These are phyloP conservation scores for Penicillium taxi DNA, from an alignment of 495 filamentous ascomycete species.

Conservation along the genomic window DNA sequence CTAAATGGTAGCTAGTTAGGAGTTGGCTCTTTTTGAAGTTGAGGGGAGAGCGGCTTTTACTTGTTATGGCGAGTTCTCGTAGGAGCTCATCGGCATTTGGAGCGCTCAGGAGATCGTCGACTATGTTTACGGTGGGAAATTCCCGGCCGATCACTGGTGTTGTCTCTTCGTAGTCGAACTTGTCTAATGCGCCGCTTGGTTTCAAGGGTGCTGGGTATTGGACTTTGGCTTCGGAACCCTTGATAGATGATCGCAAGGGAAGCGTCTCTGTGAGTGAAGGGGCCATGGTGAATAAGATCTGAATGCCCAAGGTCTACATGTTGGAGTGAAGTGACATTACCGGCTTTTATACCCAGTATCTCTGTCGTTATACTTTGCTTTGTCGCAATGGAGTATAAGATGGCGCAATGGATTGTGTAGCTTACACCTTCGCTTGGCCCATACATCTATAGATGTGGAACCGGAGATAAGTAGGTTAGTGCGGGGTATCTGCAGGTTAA, in stretches of 20 bases:
- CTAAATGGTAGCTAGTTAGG: conserved; percentile 29
- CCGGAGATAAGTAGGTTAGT: too few species aligned
- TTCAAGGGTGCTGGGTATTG: conserved; percentile 23
- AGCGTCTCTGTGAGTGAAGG: conserved; percentile 5
- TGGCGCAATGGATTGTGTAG: too few species aligned
- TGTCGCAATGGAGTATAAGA: too few species aligned
- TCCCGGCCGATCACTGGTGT: conserved; percentile 21
- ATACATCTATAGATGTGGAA: too few species aligned
- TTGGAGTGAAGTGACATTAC: too few species aligned
- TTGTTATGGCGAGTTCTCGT: conserved; percentile 17
- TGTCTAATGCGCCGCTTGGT: conserved; percentile 43
- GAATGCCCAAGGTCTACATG: too few species aligned
- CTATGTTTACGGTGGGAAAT: conserved; percentile 15
- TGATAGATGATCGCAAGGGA: conserved; percentile 6
- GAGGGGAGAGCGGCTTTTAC: conserved; percentile 1
- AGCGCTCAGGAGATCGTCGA: conserved; percentile 16
- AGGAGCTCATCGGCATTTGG: conserved; percentile 14
- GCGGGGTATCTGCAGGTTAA: too few species aligned
- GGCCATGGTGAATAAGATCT: too few species aligned
- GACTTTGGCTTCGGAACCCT: not conserved
- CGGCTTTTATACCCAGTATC: too few species aligned
- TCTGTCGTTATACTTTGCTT: too few species aligned
- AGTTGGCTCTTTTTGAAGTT: too few species aligned
- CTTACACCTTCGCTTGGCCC: too few species aligned
- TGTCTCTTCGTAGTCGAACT: conserved; percentile 32